Percentiles rank a stretch among this genome's conserved stretches.
These are phyloP conservation scores for Pythium aphanidermatum DNA, from an alignment of 352 stramenopile genomes.

Conservation along the genomic window DNA sequence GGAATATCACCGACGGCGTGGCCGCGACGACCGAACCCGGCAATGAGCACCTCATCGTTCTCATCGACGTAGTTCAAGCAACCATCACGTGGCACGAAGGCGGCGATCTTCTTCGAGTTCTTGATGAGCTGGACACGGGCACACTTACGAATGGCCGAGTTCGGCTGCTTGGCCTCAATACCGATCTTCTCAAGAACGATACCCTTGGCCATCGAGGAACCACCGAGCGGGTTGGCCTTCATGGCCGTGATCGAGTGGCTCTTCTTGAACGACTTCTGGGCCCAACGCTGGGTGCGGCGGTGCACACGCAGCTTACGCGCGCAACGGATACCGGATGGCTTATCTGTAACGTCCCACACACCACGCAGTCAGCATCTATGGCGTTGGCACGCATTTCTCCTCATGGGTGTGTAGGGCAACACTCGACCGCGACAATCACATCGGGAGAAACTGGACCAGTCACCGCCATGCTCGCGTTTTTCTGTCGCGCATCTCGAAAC, in stretches of 20 bases:
- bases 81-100: slow-evolving; percentile 99
- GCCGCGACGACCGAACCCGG: slow-evolving; percentile 98
- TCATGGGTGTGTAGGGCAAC: no score
- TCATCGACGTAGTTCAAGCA: slow-evolving; percentile 99
- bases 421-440: no score
- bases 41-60: slow-evolving; percentile 99
- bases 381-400: no score
- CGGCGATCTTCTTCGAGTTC: slow-evolving; percentile 99
- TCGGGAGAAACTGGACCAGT: no score
- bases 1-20: slow-evolving; percentile 99
- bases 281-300: slow-evolving; percentile 97
- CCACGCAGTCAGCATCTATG: no score
- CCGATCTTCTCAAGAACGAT: slow-evolving; percentile 99
- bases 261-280: slow-evolving; percentile 99
- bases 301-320: slow-evolving; percentile 99
- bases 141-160: slow-evolving; percentile 99
- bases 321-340: slow-evolving; percentile 98
- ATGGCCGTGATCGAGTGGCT: slow-evolving; percentile 98
- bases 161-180: slow-evolving; percentile 99
- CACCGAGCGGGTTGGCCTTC: slow-evolving; percentile 99
- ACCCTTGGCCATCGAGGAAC: slow-evolving; percentile 99
- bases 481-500: no score
- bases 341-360: slow-evolving; percentile 86
- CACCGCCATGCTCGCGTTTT: no score
- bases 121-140: slow-evolving; percentile 99